Conservation (phyloP, 345 rosid species). For the Moricandia arvensis region DNA sequence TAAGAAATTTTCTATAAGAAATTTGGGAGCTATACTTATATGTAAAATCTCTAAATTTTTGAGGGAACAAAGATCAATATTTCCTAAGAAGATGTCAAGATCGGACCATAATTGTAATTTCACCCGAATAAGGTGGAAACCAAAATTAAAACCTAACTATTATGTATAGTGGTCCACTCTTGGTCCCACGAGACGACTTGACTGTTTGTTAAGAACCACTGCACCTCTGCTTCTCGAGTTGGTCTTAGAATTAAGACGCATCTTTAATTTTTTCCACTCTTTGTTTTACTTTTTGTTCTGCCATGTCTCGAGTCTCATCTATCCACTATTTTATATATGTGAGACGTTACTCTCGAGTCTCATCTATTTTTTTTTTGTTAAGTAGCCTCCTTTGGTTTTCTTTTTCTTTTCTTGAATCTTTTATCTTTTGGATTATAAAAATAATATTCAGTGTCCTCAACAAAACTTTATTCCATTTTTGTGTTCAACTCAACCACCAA, state of each 20-base stretch:
- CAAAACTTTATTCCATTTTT: background rate
- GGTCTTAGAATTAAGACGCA: background rate
- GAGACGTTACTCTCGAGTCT: background rate
- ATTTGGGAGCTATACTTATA: background rate
- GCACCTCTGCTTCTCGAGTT: background rate
- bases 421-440: background rate
- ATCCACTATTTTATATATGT: background rate
- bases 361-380: too few species aligned
- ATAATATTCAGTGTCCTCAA: background rate
- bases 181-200: background rate
- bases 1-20: too few species aligned
- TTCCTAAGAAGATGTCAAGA: too few species aligned
- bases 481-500: background rate
- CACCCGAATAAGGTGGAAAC: background rate
- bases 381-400: background rate
- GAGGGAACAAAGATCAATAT: too few species aligned
- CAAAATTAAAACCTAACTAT: background rate
- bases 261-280: background rate
- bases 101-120: too few species aligned
- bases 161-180: background rate
- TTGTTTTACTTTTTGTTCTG: background rate
- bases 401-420: too few species aligned
- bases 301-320: background rate
- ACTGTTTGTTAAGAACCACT: background rate
- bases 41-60: background rate